Percentiles rank a stretch among this genome's conserved stretches.
These are phyloP conservation scores for Myxozyma melibiosi DNA, from an alignment of 805 yeast species.

Conservation along the genomic window DNA sequence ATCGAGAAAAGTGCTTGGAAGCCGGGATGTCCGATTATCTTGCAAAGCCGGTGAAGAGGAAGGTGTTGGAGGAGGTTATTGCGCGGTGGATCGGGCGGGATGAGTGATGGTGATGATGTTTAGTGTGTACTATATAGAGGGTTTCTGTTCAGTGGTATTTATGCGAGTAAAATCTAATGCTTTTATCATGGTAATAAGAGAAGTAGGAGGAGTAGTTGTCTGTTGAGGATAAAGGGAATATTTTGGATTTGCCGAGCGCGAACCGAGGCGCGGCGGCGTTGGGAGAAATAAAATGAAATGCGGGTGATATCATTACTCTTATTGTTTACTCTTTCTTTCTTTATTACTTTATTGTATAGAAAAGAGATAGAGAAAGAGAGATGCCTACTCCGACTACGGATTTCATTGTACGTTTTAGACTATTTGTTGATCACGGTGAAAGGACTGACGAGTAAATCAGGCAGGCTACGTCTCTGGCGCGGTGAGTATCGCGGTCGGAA, in stretches of 20 bases:
- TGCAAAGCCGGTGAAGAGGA: conserved; percentile 55
- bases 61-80: conserved; percentile 20
- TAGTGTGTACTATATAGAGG: no score
- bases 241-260: no score
- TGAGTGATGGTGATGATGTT: neutral
- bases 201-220: no score
- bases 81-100: conserved; percentile 20
- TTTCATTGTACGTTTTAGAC: conserved; percentile 11
- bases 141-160: no score
- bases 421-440: neutral
- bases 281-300: no score
- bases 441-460: conserved; percentile 2
- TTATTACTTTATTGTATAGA: neutral
- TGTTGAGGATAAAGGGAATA: no score
- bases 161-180: no score
- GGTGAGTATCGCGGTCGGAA: conserved; percentile 36
- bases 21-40: conserved; percentile 80
- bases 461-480: conserved; percentile 38
- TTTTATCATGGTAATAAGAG: no score
- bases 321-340: no score
- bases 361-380: neutral
- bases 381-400: conserved; percentile 22
- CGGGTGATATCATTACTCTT: no score
- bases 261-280: no score
- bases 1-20: conserved; percentile 67